A percentile compares a stretch with the other conserved stretches of the same genome.
Evolutionary conservation across 2,329 filamentous ascomycete genomes (phyloP).

Genomic region (Bertia moriformis): DNA sequence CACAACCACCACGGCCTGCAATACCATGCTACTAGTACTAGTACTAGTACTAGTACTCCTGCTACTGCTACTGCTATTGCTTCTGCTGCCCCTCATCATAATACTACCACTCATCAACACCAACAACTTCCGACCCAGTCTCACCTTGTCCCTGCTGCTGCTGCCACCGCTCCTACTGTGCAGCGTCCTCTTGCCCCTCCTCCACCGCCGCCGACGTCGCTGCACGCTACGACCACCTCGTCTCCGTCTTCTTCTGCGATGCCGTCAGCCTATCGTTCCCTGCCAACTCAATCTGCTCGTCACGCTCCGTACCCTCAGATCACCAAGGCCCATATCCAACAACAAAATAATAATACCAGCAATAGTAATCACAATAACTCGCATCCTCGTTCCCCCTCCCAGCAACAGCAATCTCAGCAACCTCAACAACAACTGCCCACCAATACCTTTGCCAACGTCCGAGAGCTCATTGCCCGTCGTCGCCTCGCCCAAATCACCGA

Average conservation of each 20-base stretch:
- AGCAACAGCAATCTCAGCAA: neutral
- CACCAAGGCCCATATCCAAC: conserved; percentile 13
- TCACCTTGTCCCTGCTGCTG: conserved; percentile 4
- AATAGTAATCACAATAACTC: conserved; percentile 8
- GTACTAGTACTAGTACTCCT: conserved; percentile 8
- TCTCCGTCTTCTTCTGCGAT: conserved; percentile 13
- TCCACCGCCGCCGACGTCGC: neutral
- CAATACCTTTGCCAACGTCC: conserved; percentile 22
- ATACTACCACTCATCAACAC: conserved; percentile 9
- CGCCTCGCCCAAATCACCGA: conserved; percentile 24
- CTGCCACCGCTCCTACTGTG: conserved; percentile 6
- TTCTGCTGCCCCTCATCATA: conserved; percentile 10
- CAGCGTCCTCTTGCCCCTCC: conserved; percentile 11
- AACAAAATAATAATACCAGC: conserved; percentile 4
- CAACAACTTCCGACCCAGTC: conserved; percentile 3
- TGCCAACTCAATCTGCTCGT: conserved; percentile 18
- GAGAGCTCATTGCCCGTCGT: conserved; percentile 22
- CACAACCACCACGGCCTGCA: conserved; percentile 6
- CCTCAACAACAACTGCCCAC: conserved; percentile 9
- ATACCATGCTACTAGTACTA: conserved; percentile 7
- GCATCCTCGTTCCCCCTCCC: conserved; percentile 11
- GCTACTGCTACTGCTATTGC: conserved; percentile 7
- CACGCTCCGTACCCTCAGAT: conserved; percentile 19
- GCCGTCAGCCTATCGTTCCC: conserved; percentile 23
- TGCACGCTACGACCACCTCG: neutral